Evolutionary conservation across 805 yeast species (phyloP), one percentile per base, ranked within the genome.

Genomic region (Henningerozyma blattae): DNA sequence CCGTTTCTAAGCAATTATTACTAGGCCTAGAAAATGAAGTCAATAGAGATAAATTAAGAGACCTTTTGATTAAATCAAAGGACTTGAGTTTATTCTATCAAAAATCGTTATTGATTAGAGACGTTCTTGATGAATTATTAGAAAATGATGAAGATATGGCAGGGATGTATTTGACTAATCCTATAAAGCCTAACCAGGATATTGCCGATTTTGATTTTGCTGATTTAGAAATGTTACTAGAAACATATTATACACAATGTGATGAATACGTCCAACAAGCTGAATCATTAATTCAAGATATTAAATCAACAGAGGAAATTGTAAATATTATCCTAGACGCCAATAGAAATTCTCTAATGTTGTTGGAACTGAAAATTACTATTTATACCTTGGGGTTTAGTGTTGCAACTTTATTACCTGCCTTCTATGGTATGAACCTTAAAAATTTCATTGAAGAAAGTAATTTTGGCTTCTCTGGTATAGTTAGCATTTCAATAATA

Each of bases 221-320:
- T 7, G 95, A 87, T 45, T 68, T 84, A 15, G 96, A 87, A 55
- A 79, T 86, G 77, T 64, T 87, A 32, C 54, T 87, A 15, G 96
- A 87, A 50, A 74, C 94, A 0, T 87, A 87, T 58, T 86, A 83
- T 56, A 79, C 81, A 38, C 95, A 86, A 46, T 79, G 89, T 51
- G 95, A 87, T 50, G 96, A 87, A 59, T 76, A 81, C 44, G 95
- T 86, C 5, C 96, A 87, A 55, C 89, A 82, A 45, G 77, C 94
- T 0, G 94, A 83, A 29, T 77, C 89, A 4, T 61, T 86, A 36
- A 72, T 82, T 15, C 77, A 76, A 45, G 94, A 87, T 50, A 84
- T 87, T 45, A 76, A 75, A 49, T 82, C 91, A 13, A 87, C 96
- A 0, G 95, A 86, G 51, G 96, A 87, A 48, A 83, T 87, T 50